Conservation (phyloP, 2,329 filamentous ascomycete genomes). For the Penicillium italicum region DNA sequence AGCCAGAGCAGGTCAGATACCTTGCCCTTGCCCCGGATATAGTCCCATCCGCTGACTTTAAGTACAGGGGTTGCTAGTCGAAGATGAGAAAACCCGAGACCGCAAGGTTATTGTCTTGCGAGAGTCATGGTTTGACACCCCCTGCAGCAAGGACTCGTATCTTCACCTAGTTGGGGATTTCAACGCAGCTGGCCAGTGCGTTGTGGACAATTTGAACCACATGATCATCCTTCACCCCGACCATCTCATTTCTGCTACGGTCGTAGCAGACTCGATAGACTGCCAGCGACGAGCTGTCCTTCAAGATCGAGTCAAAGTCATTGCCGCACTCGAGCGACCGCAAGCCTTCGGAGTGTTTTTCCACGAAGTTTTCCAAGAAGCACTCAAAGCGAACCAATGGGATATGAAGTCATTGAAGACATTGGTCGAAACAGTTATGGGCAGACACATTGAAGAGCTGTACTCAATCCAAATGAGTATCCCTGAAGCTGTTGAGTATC, state of each 20-base stretch:
- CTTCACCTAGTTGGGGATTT: constrained; percentile 85
- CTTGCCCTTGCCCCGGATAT: background rate
- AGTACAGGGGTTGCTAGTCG: constrained; percentile 70
- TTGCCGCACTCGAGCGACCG: constrained; percentile 71
- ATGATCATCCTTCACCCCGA: constrained; percentile 92
- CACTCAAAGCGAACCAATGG: constrained; percentile 79
- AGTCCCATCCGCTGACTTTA: constrained; percentile 20
- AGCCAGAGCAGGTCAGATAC: constrained; percentile 66
- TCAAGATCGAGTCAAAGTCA: constrained; percentile 91
- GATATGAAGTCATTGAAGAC: constrained; percentile 62
- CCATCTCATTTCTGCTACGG: constrained; percentile 89
- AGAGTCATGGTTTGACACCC: constrained; percentile 81
- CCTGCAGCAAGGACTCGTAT: constrained; percentile 68
- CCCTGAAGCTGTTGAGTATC: constrained; percentile 69
- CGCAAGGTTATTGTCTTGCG: constrained; percentile 70
- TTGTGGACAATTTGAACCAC: constrained; percentile 78
- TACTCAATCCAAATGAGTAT: constrained; percentile 79
- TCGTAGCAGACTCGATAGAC: constrained; percentile 92
- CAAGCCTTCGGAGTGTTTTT: constrained; percentile 91
- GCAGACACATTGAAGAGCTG: constrained; percentile 79
- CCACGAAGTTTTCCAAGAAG: constrained; percentile 93
- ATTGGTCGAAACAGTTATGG: constrained; percentile 66
- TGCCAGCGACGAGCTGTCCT: constrained; percentile 88
- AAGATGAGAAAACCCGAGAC: constrained; percentile 67
- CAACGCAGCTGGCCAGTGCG: constrained; percentile 64